phyloP scores from a whole-genome alignment of 2,329 filamentous ascomycete species.

The Epichloe brachyelytri region DNA sequence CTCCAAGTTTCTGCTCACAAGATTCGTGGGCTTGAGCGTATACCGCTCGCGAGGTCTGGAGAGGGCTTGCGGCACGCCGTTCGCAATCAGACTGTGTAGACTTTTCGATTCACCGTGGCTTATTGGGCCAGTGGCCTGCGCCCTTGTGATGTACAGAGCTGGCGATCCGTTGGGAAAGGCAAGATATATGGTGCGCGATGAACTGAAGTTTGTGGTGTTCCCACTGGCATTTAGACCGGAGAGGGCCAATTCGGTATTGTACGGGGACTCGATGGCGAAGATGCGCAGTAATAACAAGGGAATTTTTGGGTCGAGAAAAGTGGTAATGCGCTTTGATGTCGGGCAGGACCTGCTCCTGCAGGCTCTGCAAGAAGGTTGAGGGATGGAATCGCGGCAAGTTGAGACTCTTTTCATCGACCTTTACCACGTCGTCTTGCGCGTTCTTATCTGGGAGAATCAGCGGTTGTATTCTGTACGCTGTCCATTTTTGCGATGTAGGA shows the following conservation, averaged over 20 bases:
- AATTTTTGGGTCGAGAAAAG: slow-evolving; percentile 57
- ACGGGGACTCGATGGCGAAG: slow-evolving; percentile 69
- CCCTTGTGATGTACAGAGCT: slow-evolving; percentile 53
- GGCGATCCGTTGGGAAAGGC: slow-evolving; percentile 74
- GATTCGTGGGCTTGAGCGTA: slow-evolving; percentile 50
- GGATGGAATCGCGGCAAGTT: slow-evolving; percentile 63
- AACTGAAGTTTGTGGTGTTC: slow-evolving; percentile 38
- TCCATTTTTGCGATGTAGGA: slow-evolving; percentile 51
- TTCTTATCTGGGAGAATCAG: slow-evolving; percentile 28
- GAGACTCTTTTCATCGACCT: slow-evolving; percentile 33
- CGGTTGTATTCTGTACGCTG: slow-evolving; percentile 44
- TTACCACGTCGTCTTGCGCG: slow-evolving; percentile 25
- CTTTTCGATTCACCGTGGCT: slow-evolving; percentile 43
- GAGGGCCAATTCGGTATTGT: slow-evolving; percentile 47
- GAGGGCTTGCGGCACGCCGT: slow-evolving; percentile 71
- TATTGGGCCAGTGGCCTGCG: slow-evolving; percentile 29
- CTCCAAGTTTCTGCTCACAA: slow-evolving; percentile 58
- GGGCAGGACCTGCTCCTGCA: slow-evolving; percentile 62
- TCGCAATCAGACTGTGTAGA: slow-evolving; percentile 57
- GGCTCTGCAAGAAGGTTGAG: slow-evolving; percentile 62
- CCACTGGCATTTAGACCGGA: slow-evolving; percentile 18
- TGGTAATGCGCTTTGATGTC: slow-evolving; percentile 77
- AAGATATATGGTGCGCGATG: slow-evolving; percentile 61
- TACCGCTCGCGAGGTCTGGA: slow-evolving; percentile 63
- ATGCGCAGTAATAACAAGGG: slow-evolving; percentile 64